Conservation (phyloP, 169 alveolate genomes). For the Amoebophrya sp. region DNA sequence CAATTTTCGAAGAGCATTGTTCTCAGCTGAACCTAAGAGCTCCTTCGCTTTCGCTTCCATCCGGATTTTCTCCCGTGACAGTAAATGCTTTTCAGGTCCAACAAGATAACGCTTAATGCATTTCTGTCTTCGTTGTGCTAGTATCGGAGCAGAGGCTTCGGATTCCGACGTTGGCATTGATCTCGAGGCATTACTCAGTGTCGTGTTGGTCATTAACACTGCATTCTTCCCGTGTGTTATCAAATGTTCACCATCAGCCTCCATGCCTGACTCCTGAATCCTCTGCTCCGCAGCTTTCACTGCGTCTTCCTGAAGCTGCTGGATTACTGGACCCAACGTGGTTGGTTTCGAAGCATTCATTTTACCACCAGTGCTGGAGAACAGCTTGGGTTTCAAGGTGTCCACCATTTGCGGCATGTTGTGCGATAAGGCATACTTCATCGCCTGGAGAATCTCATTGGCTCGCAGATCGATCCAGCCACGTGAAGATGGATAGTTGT, state of each 20-base stretch:
- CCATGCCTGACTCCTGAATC: background rate
- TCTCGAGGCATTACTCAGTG: too few species aligned
- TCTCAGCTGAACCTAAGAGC: too few species aligned
- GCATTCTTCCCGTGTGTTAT: too few species aligned
- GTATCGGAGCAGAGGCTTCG: too few species aligned
- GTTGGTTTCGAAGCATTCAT: too few species aligned
- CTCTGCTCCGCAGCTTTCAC: background rate
- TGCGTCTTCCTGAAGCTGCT: background rate
- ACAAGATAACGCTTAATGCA: background rate
- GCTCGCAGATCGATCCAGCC: background rate
- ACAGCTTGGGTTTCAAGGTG: background rate
- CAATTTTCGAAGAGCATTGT: too few species aligned
- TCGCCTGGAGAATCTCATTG: background rate
- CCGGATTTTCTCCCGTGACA: background rate
- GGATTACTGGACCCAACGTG: too few species aligned
- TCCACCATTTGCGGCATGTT: background rate
- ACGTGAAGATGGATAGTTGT: background rate
- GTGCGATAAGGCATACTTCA: background rate
- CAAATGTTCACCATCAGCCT: too few species aligned
- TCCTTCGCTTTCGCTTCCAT: background rate
- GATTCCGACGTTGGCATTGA: too few species aligned
- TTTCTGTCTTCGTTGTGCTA: too few species aligned
- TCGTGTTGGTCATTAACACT: too few species aligned
- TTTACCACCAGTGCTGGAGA: too few species aligned
- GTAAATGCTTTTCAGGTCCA: background rate